A percentile compares a stretch with the other conserved stretches of the same genome.
phyloP scores from a whole-genome alignment of 192 early-diverging fungal genomes.

The Coemansia sp. region DNA sequence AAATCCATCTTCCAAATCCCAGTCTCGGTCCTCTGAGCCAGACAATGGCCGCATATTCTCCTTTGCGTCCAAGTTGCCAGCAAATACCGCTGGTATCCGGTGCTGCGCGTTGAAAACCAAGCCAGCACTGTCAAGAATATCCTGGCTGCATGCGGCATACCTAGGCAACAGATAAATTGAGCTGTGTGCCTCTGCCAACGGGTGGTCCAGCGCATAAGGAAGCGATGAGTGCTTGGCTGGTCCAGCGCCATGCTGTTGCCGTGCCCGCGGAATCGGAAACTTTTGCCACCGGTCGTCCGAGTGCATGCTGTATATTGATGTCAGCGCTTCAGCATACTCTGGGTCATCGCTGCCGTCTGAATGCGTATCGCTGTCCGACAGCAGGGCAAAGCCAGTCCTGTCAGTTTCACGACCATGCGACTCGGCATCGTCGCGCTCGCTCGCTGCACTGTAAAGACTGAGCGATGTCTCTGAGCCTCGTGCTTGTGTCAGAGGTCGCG shows the following conservation, averaged over 20 bases:
- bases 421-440: conserved; percentile 9
- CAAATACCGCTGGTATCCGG: background rate
- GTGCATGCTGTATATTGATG: conserved; percentile 1
- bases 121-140: conserved; percentile 8
- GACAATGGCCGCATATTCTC: background rate
- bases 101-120: background rate
- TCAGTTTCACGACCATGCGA: background rate
- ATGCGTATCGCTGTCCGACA: background rate
- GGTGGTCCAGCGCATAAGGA: background rate
- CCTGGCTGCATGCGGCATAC: conserved; percentile 26
- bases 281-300: conserved; percentile 3
- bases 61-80: background rate
- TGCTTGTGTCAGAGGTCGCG: conserved; percentile 24
- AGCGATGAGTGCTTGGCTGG: conserved; percentile 8
- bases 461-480: conserved; percentile 25
- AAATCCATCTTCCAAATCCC: conserved; percentile 19
- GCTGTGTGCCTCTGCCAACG: conserved; percentile 1
- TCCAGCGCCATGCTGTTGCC: background rate
- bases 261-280: background rate
- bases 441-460: conserved; percentile 31
- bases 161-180: conserved; percentile 23
- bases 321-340: conserved; percentile 10
- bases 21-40: conserved; percentile 7
- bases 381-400: background rate
- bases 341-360: conserved; percentile 1